These are phyloP conservation scores for Gaeumannomyces sp. DNA, from an alignment of 2,329 filamentous ascomycete genomes.

Conservation along the genomic window DNA sequence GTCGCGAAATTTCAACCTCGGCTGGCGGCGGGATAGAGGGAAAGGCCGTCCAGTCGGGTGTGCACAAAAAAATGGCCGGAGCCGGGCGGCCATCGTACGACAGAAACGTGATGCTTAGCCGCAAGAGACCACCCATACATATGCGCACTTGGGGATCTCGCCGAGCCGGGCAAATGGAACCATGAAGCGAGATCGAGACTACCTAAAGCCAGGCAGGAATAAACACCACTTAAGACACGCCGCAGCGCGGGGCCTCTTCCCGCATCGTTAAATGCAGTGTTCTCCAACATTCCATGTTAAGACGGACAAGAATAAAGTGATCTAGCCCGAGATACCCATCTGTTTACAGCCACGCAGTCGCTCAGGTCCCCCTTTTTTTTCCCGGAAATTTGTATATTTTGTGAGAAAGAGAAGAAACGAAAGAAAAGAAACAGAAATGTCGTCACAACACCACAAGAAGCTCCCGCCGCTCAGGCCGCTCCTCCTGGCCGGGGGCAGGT, in stretches of 20 bases:
- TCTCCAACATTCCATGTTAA: too few relatives aligned
- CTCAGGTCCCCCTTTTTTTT: not conserved
- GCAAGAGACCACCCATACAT: not conserved
- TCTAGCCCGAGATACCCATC: too few relatives aligned
- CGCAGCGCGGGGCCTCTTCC: not conserved
- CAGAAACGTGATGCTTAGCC: not conserved
- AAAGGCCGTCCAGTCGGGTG: not conserved
- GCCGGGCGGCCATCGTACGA: not conserved
- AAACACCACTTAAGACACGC: not conserved
- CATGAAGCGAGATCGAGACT: not conserved
- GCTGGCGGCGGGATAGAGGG: not conserved
- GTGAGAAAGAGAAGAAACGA: too few relatives aligned
- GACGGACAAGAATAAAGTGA: too few relatives aligned
- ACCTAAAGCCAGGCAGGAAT: not conserved
- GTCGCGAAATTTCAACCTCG: not conserved
- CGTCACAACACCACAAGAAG: not conserved
- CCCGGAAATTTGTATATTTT: not conserved
- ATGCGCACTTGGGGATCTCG: not conserved
- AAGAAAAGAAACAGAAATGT: not conserved
- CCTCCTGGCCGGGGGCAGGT: constrained; percentile 26
- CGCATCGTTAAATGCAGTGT: not conserved
- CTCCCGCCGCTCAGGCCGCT: constrained; percentile 19
- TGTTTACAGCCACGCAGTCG: too few relatives aligned
- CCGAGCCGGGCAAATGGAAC: not conserved
- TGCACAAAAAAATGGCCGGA: not conserved